Evolutionary conservation across 176 grass and related monocot genomes (phyloP), one percentile per base, ranked within the genome.

Genomic region (Zoysia pacifica): DNA sequence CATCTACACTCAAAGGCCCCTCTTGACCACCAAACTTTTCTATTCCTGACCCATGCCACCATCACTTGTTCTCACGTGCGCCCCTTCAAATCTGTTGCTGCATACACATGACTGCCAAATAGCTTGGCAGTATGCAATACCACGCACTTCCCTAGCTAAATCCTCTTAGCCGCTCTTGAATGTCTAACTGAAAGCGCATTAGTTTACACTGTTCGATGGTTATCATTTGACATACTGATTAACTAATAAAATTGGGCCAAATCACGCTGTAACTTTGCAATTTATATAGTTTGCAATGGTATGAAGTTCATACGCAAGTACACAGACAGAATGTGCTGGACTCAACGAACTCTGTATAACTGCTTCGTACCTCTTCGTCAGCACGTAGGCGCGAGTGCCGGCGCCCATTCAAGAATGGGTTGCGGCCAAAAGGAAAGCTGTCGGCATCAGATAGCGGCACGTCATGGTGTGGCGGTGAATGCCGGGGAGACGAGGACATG

Each of bases 301-400:
- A 39, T 15, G 65, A 37, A 50, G 47, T 56, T 49, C 37, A 62
- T 28, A 37, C 20, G 39, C 72, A 82, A 61, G 0, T 35, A 39
- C 9, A 63, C 4, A 28, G 62, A 62, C 54, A 48, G 18, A 76
- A 46, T 11, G 38, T 6, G 62, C 40, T 50, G 28, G 66, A 46
- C 38, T 14, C 44, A 87, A 9, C 36, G 53, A n/a, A 72, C 69
- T 15, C 47, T 53, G 62, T 11, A 40, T 66, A 3, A 64, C 11
- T 83, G 70, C 28, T 20, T 9, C 9, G 52, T 88, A 93, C 86
- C 87, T 92, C 96, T 56, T 95, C 88, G 75, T 98, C 90, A 6
- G 85, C 62, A 36, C 88, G 90, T 41, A 59, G 63, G 35, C 80
- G 81, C 14, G 81, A 62, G 73, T 89, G 84, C 62, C 60, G 65